Conservation (phyloP, 176 grass and related monocot genomes). For the Carex pumila region DNA sequence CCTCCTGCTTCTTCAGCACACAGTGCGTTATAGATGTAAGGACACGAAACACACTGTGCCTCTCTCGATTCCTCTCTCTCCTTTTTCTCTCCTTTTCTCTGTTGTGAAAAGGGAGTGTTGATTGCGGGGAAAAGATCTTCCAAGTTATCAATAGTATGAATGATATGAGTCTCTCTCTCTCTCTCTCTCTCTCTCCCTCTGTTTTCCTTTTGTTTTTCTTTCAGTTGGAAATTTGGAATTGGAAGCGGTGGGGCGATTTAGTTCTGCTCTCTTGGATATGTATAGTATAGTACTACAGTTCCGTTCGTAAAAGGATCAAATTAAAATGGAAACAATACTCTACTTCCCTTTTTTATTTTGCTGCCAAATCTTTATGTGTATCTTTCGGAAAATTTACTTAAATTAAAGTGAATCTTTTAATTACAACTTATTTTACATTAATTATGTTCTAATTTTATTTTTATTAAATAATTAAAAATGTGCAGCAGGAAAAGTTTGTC, state of each 20-base stretch:
- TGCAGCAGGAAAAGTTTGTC: no score
- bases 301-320: background rate
- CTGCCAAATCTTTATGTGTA: no score
- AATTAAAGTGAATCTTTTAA: no score
- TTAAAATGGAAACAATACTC: background rate
- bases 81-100: constrained; percentile 21
- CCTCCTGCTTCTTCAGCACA: constrained; percentile 24
- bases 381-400: no score
- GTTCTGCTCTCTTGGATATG: background rate
- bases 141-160: constrained; percentile 9
- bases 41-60: constrained; percentile 23
- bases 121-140: constrained; percentile 16
- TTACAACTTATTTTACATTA: no score
- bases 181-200: background rate
- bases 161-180: background rate
- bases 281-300: background rate
- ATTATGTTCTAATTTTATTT: no score
- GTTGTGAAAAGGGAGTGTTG: constrained; percentile 25
- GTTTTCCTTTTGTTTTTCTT: background rate
- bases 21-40: constrained; percentile 18
- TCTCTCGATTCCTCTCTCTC: constrained; percentile 11
- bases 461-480: no score
- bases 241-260: background rate
- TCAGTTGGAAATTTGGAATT: background rate
- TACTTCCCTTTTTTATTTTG: background rate